Conservation (phyloP, 805 yeast species). For the Candida jianshihensis region DNA sequence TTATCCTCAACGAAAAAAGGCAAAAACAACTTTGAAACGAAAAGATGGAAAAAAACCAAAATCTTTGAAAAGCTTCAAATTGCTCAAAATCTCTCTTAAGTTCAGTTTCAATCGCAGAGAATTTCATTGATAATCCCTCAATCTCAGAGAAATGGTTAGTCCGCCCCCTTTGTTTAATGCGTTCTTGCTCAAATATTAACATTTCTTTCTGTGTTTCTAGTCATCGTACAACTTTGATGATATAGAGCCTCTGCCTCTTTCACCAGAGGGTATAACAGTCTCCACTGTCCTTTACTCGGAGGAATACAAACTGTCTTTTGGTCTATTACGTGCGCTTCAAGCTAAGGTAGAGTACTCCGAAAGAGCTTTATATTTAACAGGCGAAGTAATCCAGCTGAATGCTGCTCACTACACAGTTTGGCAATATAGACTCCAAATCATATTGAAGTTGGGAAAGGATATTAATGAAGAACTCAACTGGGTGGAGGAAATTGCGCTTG, state of each 20-base stretch:
- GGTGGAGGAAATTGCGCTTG: slow-evolving; percentile 70
- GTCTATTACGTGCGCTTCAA: slow-evolving; percentile 54
- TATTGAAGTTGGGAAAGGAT: slow-evolving; percentile 31
- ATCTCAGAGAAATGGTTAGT: too few relatives aligned
- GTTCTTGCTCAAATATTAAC: too few relatives aligned
- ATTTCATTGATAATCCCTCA: too few relatives aligned
- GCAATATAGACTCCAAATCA: slow-evolving; percentile 58
- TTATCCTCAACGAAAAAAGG: too few relatives aligned
- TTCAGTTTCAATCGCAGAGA: too few relatives aligned
- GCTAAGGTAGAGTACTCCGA: slow-evolving; percentile 53
- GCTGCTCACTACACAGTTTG: slow-evolving; percentile 93
- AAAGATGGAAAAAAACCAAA: too few relatives aligned
- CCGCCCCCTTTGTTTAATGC: too few relatives aligned
- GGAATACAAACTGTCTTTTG: slow-evolving; percentile 60
- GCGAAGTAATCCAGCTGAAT: slow-evolving; percentile 52
- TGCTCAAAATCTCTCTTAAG: too few relatives aligned
- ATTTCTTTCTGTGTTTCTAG: too few relatives aligned
- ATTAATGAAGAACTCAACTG: slow-evolving; percentile 58
- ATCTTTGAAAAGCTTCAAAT: too few relatives aligned
- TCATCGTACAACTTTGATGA: slow-evolving; percentile 40
- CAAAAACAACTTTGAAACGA: too few relatives aligned
- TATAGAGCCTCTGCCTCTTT: slow-evolving; percentile 34
- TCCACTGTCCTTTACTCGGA: slow-evolving; percentile 67
- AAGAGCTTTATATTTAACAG: slow-evolving; percentile 65
- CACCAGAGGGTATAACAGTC: slow-evolving; percentile 38